phyloP scores from a whole-genome alignment of 2,329 filamentous ascomycete species.

The Ophiostoma ulmi region DNA sequence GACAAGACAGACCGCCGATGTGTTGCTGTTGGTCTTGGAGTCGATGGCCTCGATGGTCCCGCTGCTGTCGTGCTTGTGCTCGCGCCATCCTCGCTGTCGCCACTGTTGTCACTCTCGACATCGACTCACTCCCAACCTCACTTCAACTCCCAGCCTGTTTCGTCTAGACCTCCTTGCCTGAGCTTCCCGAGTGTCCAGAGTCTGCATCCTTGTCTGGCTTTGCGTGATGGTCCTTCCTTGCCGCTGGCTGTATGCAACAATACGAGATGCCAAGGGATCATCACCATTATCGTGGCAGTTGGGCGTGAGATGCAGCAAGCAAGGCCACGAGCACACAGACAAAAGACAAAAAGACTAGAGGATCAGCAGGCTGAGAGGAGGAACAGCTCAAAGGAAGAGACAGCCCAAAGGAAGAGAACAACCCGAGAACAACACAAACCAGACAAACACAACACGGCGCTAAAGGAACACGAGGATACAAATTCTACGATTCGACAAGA shows the following conservation, averaged over 20 bases:
- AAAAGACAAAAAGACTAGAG: neutral
- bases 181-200: neutral
- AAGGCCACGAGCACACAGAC: neutral
- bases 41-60: no score
- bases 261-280: conserved; percentile 8
- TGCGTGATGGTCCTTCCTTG: neutral
- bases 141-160: neutral
- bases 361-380: neutral
- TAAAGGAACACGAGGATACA: neutral
- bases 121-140: no score
- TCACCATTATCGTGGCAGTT: neutral
- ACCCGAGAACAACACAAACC: neutral
- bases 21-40: neutral
- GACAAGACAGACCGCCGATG: neutral
- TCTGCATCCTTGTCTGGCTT: neutral
- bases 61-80: neutral
- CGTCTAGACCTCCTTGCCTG: neutral
- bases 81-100: neutral
- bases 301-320: neutral
- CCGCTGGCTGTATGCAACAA: neutral
- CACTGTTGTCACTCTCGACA: neutral
- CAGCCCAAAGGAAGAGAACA: neutral
- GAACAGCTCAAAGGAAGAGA: no score
- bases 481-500: neutral
- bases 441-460: no score